phyloP scores from a whole-genome alignment of 139 green algal genomes.

The Coelastrella sp. region DNA sequence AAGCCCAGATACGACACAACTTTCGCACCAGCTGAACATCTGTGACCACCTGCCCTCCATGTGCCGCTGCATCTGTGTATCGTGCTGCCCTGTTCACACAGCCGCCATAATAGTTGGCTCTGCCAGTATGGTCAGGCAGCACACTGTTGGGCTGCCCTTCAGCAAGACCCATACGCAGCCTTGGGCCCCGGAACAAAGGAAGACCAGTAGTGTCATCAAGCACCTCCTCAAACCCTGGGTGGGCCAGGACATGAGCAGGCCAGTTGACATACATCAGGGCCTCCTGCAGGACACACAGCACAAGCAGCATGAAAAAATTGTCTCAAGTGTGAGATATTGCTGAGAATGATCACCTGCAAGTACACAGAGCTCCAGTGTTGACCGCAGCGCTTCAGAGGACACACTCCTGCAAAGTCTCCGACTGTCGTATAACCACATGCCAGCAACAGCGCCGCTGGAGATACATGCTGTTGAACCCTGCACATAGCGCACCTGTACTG shows the following conservation, averaged over 20 bases:
- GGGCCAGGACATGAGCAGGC: slow-evolving; percentile 34
- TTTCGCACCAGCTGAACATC: neutral
- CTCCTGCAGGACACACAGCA: slow-evolving; percentile 44
- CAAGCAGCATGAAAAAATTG: slow-evolving; percentile 15
- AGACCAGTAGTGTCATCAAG: neutral
- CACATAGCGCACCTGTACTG: slow-evolving; percentile 58
- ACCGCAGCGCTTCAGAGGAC: too few relatives aligned
- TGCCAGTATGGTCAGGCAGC: slow-evolving; percentile 60
- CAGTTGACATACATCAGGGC: slow-evolving; percentile 60
- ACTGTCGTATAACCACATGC: too few relatives aligned
- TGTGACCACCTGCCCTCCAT: slow-evolving; percentile 35
- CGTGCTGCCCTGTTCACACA: slow-evolving; percentile 55
- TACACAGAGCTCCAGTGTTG: too few relatives aligned
- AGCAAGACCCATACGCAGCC: slow-evolving; percentile 65
- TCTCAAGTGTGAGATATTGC: too few relatives aligned
- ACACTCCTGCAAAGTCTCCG: too few relatives aligned
- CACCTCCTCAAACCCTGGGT: slow-evolving; percentile 30
- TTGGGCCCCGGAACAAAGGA: slow-evolving; percentile 50
- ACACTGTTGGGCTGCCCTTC: slow-evolving; percentile 59
- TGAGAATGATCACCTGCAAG: neutral
- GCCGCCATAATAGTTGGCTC: slow-evolving; percentile 65
- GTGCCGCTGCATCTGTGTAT: slow-evolving; percentile 35
- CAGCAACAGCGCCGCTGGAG: too few relatives aligned
- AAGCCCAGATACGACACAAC: neutral
- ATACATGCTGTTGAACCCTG: too few relatives aligned